phyloP scores from a whole-genome alignment of 1,284 basidiomycete species.

The Dichomitus squalens region DNA sequence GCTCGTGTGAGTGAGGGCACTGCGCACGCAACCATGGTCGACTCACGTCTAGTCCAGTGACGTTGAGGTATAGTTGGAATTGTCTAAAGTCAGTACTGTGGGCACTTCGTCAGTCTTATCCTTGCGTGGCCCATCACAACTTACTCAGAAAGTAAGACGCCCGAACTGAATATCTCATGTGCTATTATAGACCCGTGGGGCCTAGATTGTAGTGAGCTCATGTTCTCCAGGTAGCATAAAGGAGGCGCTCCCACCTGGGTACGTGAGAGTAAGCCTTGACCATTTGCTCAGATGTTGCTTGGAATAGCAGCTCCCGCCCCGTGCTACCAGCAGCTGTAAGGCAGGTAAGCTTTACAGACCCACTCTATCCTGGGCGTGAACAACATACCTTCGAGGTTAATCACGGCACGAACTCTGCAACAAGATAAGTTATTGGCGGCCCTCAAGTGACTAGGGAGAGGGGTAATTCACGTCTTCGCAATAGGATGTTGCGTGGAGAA shows the following conservation, averaged over 20 bases:
- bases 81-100: slow-evolving; percentile 90
- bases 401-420: slow-evolving; percentile 77
- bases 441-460: not conserved
- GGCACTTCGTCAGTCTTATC: slow-evolving; percentile 1
- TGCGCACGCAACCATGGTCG: not conserved
- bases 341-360: not conserved
- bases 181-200: slow-evolving; percentile 93
- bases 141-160: slow-evolving; percentile 89
- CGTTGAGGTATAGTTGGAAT: slow-evolving; percentile 89
- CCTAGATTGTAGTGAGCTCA: slow-evolving; percentile 36
- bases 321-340: slow-evolving; percentile 79
- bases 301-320: slow-evolving; percentile 92
- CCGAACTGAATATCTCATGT: slow-evolving; percentile 93
- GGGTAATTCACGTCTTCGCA: slow-evolving; percentile 63
- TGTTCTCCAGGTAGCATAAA: not conserved
- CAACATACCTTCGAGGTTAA: slow-evolving; percentile 85
- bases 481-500: slow-evolving; percentile 87
- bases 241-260: slow-evolving; percentile 56
- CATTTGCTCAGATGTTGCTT: slow-evolving; percentile 95
- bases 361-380: not conserved
- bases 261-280: slow-evolving; percentile 88
- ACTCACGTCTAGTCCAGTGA: slow-evolving; percentile 82
- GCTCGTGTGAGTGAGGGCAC: not conserved
- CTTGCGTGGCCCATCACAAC: slow-evolving; percentile 30
- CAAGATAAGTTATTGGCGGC: not conserved